Conservation (phyloP, 2,329 filamentous ascomycete species). For the Talaromyces piceae region DNA sequence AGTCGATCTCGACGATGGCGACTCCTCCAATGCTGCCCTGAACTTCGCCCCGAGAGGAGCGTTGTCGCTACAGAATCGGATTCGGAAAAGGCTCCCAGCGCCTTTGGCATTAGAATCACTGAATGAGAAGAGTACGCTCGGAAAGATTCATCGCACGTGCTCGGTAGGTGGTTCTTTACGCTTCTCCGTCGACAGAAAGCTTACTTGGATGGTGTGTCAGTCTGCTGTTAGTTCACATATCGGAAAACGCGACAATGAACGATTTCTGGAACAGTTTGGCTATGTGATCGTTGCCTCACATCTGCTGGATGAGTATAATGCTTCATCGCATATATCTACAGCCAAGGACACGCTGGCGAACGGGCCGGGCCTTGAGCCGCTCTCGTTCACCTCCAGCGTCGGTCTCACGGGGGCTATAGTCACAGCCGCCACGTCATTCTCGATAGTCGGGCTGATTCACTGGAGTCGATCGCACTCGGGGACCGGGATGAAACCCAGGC, state of each 20-base stretch:
- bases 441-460: conserved; percentile 59
- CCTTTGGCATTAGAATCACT: conserved; percentile 34
- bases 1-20: conserved; percentile 16
- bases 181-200: background rate
- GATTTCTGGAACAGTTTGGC: conserved; percentile 85
- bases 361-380: conserved; percentile 22
- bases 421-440: conserved; percentile 56
- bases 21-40: conserved; percentile 20
- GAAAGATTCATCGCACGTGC: conserved; percentile 9
- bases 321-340: conserved; percentile 34
- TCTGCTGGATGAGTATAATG: conserved; percentile 60
- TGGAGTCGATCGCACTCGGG: conserved; percentile 58
- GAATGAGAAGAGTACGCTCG: conserved; percentile 17
- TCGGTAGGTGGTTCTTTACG: conserved; percentile 4
- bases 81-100: conserved; percentile 43
- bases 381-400: conserved; percentile 39
- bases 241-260: conserved; percentile 69
- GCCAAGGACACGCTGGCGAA: conserved; percentile 24
- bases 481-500: conserved; percentile 34
- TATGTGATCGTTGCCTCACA: conserved; percentile 91
- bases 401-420: conserved; percentile 59
- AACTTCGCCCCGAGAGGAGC: conserved; percentile 46
- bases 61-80: conserved; percentile 42
- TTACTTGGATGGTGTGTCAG: conserved; percentile 15
- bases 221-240: conserved; percentile 40